Base-by-base conservation (phyloP, 169 alveolate species). In the Plasmodium chabaudi region DNA sequence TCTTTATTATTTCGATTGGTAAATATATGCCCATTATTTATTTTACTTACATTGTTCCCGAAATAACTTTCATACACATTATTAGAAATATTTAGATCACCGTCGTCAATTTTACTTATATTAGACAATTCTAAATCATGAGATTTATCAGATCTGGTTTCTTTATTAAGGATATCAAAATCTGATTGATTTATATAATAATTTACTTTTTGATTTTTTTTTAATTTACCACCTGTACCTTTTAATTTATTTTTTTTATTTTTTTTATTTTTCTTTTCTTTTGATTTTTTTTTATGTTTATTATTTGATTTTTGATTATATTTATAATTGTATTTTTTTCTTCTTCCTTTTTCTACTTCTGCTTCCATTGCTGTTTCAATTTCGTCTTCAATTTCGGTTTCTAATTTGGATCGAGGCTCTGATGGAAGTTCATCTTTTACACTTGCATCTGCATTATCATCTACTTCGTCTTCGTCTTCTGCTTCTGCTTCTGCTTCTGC, bases 231-330 rank as follows among this genome's bases (percentile, higher is more conserved):
- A 34, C 5, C 4, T 34, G 42, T 0, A 34, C 63, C 23, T 77
- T 77, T 53, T 77, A 65, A 49, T 77, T 77, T 46, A 63, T 77
- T 49, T 77, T 47, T 77, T 65, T 77, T 46, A 49, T 63, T 64
- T 63, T 61, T 49, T 25, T 57, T 47, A 13, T 77, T 17, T 61
- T 42, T n/a, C 61, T 63, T 15, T 75, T 75, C 51, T 49, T 49
- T 27, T 59, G 39, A 17, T 59, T 56, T 21, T 49, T 71, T 53
- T 73, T 73, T 51, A 25, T 49, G 25, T 23, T 60, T 60, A 19
- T 60, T 60, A 19, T 60, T 39, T 21, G 17, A 12, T 23, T 5
- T 21, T 15, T 60, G 70, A 51, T 13, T 13, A 51, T 13, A 12
- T 51, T n/a, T 51, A n/a, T 3, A 12, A 13, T 17, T 12, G n/a